These are phyloP conservation scores for Tuber borchii DNA, from an alignment of 495 filamentous ascomycete species.

Conservation along the genomic window DNA sequence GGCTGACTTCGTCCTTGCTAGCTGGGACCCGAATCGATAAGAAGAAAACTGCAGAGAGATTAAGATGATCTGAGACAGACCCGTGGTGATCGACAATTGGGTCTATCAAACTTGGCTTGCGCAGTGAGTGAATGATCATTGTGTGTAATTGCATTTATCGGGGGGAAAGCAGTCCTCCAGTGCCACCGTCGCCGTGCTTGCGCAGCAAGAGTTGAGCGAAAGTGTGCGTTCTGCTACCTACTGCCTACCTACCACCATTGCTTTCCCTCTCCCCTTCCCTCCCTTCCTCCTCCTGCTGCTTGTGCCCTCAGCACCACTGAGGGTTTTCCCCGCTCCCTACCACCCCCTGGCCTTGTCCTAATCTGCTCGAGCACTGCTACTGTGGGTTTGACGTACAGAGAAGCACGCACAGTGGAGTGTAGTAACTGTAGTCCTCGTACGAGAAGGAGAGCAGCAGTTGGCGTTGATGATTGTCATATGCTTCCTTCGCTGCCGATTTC, in stretches of 20 bases:
- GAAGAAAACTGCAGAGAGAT: not conserved
- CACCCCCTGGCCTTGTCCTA: not conserved
- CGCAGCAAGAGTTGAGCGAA: not conserved
- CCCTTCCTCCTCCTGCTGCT: not conserved
- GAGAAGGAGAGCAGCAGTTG: not conserved
- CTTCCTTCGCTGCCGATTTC: slow-evolving; percentile 2
- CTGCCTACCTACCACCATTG: not conserved
- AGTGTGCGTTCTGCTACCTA: not conserved
- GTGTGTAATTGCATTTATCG: not conserved
- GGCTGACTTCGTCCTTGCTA: not conserved
- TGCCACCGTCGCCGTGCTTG: not conserved
- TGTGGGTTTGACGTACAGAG: not conserved
- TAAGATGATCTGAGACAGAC: not conserved
- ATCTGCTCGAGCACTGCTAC: not conserved
- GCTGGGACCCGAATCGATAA: not conserved
- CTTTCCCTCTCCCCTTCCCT: not conserved
- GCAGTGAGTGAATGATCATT: not conserved
- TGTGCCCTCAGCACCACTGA: not conserved
- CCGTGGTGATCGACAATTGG: slow-evolving; percentile 3
- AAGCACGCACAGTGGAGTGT: not conserved
- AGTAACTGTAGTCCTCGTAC: not conserved
- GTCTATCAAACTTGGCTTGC: not conserved
- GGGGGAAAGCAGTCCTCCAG: not conserved
- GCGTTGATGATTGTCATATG: not conserved
- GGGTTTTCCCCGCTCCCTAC: not conserved